Percentiles rank a stretch among this genome's conserved stretches.
phyloP scores from a whole-genome alignment of 164 flowering plant species.

The Magnolia changhungtana region DNA sequence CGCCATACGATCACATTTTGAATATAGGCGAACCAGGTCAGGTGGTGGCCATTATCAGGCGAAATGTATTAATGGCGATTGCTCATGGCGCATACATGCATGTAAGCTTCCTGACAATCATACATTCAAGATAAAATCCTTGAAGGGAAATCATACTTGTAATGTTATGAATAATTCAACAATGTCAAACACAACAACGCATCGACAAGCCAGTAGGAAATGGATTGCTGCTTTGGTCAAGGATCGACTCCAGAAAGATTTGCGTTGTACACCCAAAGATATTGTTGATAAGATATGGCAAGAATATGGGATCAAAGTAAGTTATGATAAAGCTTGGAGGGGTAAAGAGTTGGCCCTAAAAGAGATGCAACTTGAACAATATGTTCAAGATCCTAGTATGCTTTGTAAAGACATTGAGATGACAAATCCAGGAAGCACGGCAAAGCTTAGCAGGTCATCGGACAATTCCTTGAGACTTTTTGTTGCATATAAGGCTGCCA shows the following conservation, averaged over 20 bases:
- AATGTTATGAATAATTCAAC: background rate
- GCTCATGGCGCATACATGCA: conserved; percentile 5
- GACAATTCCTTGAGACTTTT: background rate
- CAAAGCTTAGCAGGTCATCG: background rate
- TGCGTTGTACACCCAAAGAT: background rate
- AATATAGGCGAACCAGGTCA: background rate
- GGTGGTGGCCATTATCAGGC: background rate
- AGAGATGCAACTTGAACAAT: background rate
- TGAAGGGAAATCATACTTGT: background rate
- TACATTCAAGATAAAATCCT: background rate
- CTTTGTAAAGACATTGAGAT: background rate
- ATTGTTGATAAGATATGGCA: background rate
- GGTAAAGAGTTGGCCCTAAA: background rate
- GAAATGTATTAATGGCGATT: background rate
- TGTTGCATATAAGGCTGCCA: background rate
- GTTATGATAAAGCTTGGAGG: background rate
- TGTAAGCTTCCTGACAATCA: background rate
- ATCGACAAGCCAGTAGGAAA: background rate
- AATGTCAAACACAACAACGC: too few relatives aligned
- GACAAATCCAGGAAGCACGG: background rate
- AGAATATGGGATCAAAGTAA: background rate
- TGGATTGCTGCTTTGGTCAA: background rate
- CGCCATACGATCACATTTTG: background rate
- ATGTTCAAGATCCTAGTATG: background rate
- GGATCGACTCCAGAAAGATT: background rate